A percentile compares a stretch with the other conserved stretches of the same genome.
Conservation (phyloP, 2,329 filamentous ascomycete genomes). For the Cordyceps javanica region DNA sequence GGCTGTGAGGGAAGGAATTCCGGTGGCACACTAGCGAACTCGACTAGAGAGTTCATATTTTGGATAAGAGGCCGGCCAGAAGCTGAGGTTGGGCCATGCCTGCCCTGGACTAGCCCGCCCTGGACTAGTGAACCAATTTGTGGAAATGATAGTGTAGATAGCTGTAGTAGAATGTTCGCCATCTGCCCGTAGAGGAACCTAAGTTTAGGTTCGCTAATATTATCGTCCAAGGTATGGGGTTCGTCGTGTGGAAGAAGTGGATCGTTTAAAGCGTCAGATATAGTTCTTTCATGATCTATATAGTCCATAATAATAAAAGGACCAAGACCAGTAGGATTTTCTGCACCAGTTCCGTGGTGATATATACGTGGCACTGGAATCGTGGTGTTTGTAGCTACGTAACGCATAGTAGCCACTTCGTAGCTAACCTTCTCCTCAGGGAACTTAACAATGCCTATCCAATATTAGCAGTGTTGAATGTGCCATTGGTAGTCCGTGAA, state of each 20-base stretch:
- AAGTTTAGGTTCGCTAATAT: conserved; percentile 27
- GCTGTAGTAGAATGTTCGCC: conserved; percentile 35
- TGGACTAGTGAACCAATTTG: conserved; percentile 32
- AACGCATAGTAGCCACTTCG: conserved; percentile 30
- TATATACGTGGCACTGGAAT: conserved; percentile 30
- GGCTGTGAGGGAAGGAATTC: conserved; percentile 19
- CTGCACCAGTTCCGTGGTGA: conserved; percentile 23
- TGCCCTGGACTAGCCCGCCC: conserved; percentile 21
- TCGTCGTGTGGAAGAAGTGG: conserved; percentile 20
- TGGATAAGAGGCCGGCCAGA: conserved; percentile 28
- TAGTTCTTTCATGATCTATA: conserved; percentile 23
- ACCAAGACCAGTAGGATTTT: conserved; percentile 28
- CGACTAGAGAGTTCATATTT: conserved; percentile 34
- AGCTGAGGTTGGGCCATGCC: conserved; percentile 22
- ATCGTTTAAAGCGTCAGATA: conserved; percentile 24
- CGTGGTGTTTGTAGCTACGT: conserved; percentile 25
- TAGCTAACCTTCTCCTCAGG: conserved; percentile 30
- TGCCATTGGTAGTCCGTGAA: not conserved
- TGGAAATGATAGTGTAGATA: conserved; percentile 27
- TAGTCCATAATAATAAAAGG: conserved; percentile 35
- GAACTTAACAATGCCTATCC: conserved; percentile 18
- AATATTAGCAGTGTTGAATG: conserved; percentile 3
- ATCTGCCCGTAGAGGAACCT: conserved; percentile 32
- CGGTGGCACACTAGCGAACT: conserved; percentile 18
- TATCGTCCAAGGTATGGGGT: conserved; percentile 26